Conservation (phyloP, 1,139 yeast species). For the Yamadazyma dendronema region DNA sequence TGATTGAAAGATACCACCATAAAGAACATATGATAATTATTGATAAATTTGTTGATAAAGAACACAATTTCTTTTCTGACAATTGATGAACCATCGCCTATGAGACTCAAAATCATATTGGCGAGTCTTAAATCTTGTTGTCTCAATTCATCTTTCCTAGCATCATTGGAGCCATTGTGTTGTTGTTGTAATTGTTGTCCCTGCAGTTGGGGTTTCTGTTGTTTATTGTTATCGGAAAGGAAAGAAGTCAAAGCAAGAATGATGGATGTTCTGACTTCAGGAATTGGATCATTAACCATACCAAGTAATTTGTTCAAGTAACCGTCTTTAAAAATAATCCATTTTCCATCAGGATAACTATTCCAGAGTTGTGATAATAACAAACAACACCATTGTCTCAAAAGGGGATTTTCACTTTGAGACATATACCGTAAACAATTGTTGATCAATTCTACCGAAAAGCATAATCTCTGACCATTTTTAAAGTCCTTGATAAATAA, state of each 20-base stretch:
- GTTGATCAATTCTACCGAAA: conserved; percentile 67
- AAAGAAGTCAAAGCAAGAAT: conserved; percentile 73
- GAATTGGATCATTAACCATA: conserved; percentile 81
- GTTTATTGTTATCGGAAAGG: conserved; percentile 42
- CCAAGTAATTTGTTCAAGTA: conserved; percentile 54
- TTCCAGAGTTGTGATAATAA: conserved; percentile 77
- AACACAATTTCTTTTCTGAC: conserved; percentile 84
- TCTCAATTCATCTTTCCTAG: conserved; percentile 44
- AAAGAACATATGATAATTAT: conserved; percentile 70
- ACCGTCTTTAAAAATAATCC: conserved; percentile 68
- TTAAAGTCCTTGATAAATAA: conserved; percentile 78
- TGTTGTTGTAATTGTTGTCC: conserved; percentile 24
- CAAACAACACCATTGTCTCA: conserved; percentile 90
- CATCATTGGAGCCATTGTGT: conserved; percentile 20
- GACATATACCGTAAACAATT: conserved; percentile 68
- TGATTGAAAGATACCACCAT: conserved; percentile 86
- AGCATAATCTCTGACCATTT: conserved; percentile 78
- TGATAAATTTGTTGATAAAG: conserved; percentile 72
- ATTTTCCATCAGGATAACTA: conserved; percentile 72
- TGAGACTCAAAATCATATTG: conserved; percentile 42
- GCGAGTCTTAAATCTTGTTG: conserved; percentile 56
- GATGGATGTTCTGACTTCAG: conserved; percentile 90
- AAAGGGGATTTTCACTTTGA: conserved; percentile 75
- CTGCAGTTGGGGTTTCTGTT: conserved; percentile 21
- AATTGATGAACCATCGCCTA: conserved; percentile 86